phyloP scores from a whole-genome alignment of 768 basidiomycete genomes.

The Trametes cubensis region DNA sequence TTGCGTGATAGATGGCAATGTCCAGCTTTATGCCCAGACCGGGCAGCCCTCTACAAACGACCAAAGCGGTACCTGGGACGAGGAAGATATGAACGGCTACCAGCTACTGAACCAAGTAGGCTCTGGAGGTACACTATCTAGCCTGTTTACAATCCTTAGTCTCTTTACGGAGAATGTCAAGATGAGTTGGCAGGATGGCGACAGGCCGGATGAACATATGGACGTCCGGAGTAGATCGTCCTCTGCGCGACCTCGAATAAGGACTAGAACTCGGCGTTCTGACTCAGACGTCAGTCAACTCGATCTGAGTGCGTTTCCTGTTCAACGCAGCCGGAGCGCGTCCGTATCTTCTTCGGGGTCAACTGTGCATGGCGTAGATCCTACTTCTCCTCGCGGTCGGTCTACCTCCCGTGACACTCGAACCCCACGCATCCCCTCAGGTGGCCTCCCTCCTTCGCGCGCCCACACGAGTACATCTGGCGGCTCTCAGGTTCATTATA shows the following conservation, averaged over 20 bases:
- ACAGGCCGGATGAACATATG: slow-evolving; percentile 26
- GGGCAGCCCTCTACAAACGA: slow-evolving; percentile 51
- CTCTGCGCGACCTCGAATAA: slow-evolving; percentile 13
- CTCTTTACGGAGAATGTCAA: slow-evolving; percentile 95
- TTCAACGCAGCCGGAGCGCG: slow-evolving; percentile 45
- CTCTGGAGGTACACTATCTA: slow-evolving; percentile 92
- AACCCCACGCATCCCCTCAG: slow-evolving; percentile 13
- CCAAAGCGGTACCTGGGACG: slow-evolving; percentile 68
- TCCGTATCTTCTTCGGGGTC: slow-evolving; percentile 72
- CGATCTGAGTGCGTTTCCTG: slow-evolving; percentile 43
- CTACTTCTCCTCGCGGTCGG: slow-evolving; percentile 31
- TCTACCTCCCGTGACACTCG: slow-evolving; percentile 19
- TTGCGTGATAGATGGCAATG: slow-evolving; percentile 96
- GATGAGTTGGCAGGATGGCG: slow-evolving; percentile 86
- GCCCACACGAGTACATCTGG: slow-evolving; percentile 6
- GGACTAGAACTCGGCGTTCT: slow-evolving; percentile 39
- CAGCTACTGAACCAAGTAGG: slow-evolving; percentile 96
- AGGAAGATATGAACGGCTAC: slow-evolving; percentile 92
- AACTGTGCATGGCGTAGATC: slow-evolving; percentile 58
- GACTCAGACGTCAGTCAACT: slow-evolving; percentile 70
- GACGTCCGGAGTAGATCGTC: slow-evolving; percentile 24
- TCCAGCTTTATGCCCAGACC: slow-evolving; percentile 86
- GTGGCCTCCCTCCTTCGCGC: slow-evolving; percentile 1
- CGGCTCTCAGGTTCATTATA: slow-evolving; percentile 50
- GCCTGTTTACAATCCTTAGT: slow-evolving; percentile 94